Evolutionary conservation across 441 rosid species (phyloP).

Genomic region (California macrophylla): DNA sequence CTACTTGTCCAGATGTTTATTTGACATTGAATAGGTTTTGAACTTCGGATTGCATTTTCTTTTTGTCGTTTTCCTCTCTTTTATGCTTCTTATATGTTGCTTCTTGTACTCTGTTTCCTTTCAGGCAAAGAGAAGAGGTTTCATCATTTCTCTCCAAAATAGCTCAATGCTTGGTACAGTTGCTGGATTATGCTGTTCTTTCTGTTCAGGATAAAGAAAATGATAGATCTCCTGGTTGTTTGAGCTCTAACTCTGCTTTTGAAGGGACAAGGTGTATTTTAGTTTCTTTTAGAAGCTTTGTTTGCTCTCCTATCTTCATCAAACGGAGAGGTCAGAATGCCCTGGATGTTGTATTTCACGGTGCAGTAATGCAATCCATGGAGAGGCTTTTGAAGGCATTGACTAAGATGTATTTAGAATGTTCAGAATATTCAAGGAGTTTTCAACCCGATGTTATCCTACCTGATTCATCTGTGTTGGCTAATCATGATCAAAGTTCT

Average conservation of each 20-base stretch:
- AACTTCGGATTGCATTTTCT: slow-evolving; percentile 1
- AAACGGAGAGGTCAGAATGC: slow-evolving; percentile 32
- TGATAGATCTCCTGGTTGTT: slow-evolving; percentile 47
- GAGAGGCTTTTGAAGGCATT: slow-evolving; percentile 58
- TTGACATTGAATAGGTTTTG: neutral
- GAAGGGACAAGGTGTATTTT: slow-evolving; percentile 37
- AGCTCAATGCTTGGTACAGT: slow-evolving; percentile 43
- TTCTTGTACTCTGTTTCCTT: slow-evolving; percentile 14
- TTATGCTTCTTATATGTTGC: slow-evolving; percentile 10
- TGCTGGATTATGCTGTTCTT: slow-evolving; percentile 48
- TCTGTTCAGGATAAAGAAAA: slow-evolving; percentile 33
- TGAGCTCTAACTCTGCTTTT: slow-evolving; percentile 36
- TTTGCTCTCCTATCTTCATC: slow-evolving; percentile 47
- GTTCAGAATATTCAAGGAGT: slow-evolving; percentile 36
- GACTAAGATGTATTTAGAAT: slow-evolving; percentile 43
- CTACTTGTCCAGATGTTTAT: neutral
- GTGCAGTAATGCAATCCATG: slow-evolving; percentile 42
- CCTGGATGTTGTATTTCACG: slow-evolving; percentile 31
- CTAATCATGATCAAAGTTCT: slow-evolving; percentile 28
- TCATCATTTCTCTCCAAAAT: slow-evolving; percentile 49
- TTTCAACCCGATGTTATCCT: slow-evolving; percentile 29
- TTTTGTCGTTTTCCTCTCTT: neutral
- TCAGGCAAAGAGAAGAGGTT: slow-evolving; percentile 55
- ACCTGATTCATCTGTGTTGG: slow-evolving; percentile 31
- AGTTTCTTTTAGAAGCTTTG: slow-evolving; percentile 58